Evolutionary conservation across 352 stramenopile species (phyloP).

Genomic region (Phytophthora hibernalis): DNA sequence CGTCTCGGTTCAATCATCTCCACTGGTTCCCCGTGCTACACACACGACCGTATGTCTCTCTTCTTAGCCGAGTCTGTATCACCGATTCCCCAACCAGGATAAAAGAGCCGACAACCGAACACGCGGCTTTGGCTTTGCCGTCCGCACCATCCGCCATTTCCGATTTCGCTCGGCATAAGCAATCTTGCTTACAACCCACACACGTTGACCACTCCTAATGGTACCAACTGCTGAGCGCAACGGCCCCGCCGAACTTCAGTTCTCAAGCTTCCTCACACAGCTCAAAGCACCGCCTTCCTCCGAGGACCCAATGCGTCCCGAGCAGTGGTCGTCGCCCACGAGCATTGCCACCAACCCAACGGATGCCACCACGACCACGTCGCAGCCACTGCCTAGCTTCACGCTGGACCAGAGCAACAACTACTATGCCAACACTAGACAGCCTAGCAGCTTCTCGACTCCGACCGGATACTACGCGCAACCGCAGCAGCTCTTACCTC

Average conservation of each 20-base stretch:
- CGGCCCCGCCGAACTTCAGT: conserved; percentile 35
- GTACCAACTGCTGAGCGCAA: conserved; percentile 26
- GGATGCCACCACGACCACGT: conserved; percentile 23
- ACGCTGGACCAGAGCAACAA: conserved; percentile 29
- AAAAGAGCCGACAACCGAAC: conserved; percentile 34
- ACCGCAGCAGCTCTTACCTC: conserved; percentile 16
- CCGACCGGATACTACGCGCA: conserved; percentile 39
- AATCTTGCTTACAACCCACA: conserved; percentile 36
- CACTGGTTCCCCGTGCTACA: conserved; percentile 38
- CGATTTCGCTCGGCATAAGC: conserved; percentile 43
- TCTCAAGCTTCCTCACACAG: conserved; percentile 52
- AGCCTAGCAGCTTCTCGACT: conserved; percentile 13
- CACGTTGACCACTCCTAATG: conserved; percentile 14
- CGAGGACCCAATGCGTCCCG: conserved; percentile 30
- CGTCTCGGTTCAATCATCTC: conserved; percentile 39
- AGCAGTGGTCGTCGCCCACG: conserved; percentile 46
- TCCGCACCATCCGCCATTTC: conserved; percentile 32
- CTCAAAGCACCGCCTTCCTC: conserved; percentile 38
- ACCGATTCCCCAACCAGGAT: conserved; percentile 27
- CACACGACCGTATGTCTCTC: conserved; percentile 40
- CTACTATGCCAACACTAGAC: conserved; percentile 27
- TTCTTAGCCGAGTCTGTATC: conserved; percentile 40
- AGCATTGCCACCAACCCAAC: conserved; percentile 31
- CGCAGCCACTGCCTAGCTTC: conserved; percentile 37
- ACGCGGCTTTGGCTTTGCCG: conserved; percentile 21